Percentiles rank a stretch among this genome's conserved stretches.
These are phyloP conservation scores for Spathaspora passalidarum DNA, from an alignment of 805 yeast species.

Conservation along the genomic window DNA sequence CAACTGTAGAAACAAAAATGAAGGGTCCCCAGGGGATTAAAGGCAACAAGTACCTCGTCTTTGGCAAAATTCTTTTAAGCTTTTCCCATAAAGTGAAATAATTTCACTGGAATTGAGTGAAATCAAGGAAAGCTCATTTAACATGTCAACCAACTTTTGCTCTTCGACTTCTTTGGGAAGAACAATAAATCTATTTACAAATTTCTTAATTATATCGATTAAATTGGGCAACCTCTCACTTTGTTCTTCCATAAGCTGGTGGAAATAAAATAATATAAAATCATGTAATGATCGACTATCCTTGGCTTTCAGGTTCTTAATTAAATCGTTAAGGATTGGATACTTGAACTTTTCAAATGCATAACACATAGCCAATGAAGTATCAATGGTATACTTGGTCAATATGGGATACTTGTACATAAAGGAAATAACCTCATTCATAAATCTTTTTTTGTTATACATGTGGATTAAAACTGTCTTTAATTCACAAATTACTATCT, in stretches of 20 bases:
- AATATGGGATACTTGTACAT: not conserved
- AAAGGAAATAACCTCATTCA: not conserved
- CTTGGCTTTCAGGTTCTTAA: not conserved
- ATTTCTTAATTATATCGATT: not conserved
- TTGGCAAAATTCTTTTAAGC: not conserved
- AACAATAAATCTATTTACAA: not conserved
- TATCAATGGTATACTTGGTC: not conserved
- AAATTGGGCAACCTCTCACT: not conserved
- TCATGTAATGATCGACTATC: not conserved
- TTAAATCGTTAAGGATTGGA: not conserved
- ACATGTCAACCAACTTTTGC: not conserved
- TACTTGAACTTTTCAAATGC: constrained; percentile 1
- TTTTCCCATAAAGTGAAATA: not conserved
- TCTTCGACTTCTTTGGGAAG: not conserved
- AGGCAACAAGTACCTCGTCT: not conserved
- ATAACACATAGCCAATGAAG: not conserved
- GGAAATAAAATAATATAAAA: not conserved
- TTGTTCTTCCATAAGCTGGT: not conserved
- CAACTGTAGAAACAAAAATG: too few relatives aligned
- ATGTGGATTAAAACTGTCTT: not conserved
- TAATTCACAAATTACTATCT: not conserved
- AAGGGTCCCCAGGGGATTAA: too few relatives aligned
- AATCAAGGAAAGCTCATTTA: not conserved
- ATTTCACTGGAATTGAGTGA: not conserved
- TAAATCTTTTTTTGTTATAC: not conserved